Base-by-base conservation (phyloP, 2,329 filamentous ascomycete genomes). In the Rhinocladiella mackenziei region DNA sequence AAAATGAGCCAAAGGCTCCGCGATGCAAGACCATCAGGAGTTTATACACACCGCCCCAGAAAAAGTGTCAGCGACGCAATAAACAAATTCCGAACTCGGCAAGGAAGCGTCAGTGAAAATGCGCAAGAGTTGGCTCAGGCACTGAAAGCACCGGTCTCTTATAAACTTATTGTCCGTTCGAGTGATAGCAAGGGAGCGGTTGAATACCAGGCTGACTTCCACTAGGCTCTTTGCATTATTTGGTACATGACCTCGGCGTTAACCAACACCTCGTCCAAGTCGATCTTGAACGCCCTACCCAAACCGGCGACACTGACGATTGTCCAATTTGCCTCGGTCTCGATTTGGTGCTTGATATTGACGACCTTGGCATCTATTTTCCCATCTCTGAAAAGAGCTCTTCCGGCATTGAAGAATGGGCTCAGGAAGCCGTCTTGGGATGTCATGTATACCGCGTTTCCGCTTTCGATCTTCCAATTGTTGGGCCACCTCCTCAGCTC, bases 221-320 rank as follows among this genome's bases (percentile, higher is more conserved):
- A 56, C 66, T n/a, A 96, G 91, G 68, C 77, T 38, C 81, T 96
- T 36, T 97, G 91, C 67, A 70, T 89, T 45, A 69, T 91, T 61
- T 97, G 92, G 92, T 98, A 97, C 72, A 78, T 86, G 64, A 94
- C 89, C 17, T 97, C 91, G 31, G 92, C 94, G 51, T 73, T 97
- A 57, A 96, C 92, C 51, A 98, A 97, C 64, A 96, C 92, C 2
- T 97, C 92, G 17, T 96, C 92, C 39, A 98, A 98, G 70, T 86
- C 91, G 13, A 98, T 98, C 60, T 75, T 97, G 50, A 96, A 88
- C 56, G 86, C 87, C 31, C 87, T 96, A 55, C 81, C 86, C 46
- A 92, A 88, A 66, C 91, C 91, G 1, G 85, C 92, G 22, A 96
- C 91, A 14, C 77, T 97, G 58, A 97, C 91, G 1, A 75, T 95